phyloP scores from a whole-genome alignment of 352 stramenopile species.

The Phytophthora pistaciae region DNA sequence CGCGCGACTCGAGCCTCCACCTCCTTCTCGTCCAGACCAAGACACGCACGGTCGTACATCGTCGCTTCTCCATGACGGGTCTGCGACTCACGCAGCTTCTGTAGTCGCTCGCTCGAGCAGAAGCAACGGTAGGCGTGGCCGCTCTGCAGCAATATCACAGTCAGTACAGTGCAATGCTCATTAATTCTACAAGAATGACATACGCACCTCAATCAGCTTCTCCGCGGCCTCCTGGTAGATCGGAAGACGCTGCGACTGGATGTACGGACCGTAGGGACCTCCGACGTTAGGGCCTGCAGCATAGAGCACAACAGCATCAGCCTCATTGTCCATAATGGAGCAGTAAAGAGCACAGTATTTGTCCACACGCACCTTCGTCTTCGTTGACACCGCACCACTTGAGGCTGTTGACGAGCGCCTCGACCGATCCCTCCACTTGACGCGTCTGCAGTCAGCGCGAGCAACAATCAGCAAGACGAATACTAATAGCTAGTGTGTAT shows the following conservation, averaged over 20 bases:
- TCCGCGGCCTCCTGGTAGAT: constrained; percentile 95
- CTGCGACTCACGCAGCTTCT: constrained; percentile 92
- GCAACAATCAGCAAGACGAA: constrained; percentile 5
- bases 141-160: constrained; percentile 43
- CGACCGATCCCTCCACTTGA: constrained; percentile 86
- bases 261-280: constrained; percentile 94
- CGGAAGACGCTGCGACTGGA: constrained; percentile 96
- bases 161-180: not conserved
- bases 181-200: not conserved
- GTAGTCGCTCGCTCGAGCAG: constrained; percentile 95
- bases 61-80: constrained; percentile 91
- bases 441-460: constrained; percentile 56
- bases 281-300: constrained; percentile 86
- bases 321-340: not conserved
- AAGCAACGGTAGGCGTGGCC: constrained; percentile 98
- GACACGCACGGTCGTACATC: constrained; percentile 98
- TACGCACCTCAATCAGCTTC: constrained; percentile 81
- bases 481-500: no score
- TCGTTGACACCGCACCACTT: constrained; percentile 97
- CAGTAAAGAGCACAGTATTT: not conserved
- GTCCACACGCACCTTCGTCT: constrained; percentile 90
- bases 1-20: constrained; percentile 89
- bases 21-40: constrained; percentile 91
- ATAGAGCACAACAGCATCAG: constrained; percentile 4
- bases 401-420: constrained; percentile 89